phyloP scores from a whole-genome alignment of 768 basidiomycete species.

The Dentipellis sp. region DNA sequence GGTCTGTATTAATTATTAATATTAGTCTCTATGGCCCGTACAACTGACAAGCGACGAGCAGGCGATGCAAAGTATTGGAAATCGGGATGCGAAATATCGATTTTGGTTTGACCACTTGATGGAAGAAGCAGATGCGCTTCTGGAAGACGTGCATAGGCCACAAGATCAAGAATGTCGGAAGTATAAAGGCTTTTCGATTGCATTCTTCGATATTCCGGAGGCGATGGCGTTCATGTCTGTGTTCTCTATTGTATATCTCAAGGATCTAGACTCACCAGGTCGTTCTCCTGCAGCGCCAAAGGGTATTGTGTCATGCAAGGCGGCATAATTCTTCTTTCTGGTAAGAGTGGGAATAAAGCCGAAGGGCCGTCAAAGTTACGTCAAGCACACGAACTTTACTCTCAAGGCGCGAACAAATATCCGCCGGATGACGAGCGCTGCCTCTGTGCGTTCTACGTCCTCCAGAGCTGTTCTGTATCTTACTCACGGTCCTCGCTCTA shows the following conservation, averaged over 20 bases:
- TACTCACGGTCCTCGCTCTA: background rate
- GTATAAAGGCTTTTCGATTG: background rate
- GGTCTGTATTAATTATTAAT: background rate
- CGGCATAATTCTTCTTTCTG: too few species aligned
- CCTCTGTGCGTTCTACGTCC: background rate
- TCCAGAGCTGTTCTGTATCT: background rate
- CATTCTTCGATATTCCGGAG: background rate
- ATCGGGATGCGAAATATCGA: too few species aligned
- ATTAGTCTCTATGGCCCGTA: background rate
- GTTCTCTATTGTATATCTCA: background rate
- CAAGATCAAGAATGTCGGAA: background rate
- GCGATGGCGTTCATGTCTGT: background rate
- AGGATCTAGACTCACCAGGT: background rate
- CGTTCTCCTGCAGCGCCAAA: background rate
- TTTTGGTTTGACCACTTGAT: background rate
- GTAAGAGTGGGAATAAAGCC: too few species aligned
- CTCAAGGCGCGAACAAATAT: background rate
- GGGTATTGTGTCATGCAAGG: background rate
- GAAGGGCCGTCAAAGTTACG: background rate
- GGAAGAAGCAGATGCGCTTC: background rate
- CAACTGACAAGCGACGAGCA: background rate
- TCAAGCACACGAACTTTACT: background rate
- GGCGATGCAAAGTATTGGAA: background rate
- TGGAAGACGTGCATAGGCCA: background rate
- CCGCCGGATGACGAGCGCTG: background rate